Conservation (phyloP, 805 yeast species). For the Candida rishiriensis region DNA sequence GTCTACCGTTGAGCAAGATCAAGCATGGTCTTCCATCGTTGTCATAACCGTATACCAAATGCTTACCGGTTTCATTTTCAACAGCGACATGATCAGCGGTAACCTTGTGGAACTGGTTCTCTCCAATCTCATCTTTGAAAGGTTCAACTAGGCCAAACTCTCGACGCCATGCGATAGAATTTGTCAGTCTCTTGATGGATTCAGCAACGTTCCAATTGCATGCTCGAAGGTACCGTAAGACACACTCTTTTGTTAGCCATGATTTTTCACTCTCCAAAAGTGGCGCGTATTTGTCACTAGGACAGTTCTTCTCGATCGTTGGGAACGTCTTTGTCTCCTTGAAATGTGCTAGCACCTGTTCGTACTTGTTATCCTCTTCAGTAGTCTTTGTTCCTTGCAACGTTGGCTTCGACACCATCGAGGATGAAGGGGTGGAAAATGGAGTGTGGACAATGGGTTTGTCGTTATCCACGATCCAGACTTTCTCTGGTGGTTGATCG, state of each 20-base stretch:
- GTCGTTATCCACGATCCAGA: constrained; percentile 25
- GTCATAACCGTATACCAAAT: constrained; percentile 85
- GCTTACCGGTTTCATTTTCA: constrained; percentile 91
- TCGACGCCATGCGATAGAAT: constrained; percentile 87
- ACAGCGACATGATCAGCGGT: constrained; percentile 48
- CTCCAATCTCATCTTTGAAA: constrained; percentile 26
- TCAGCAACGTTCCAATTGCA: constrained; percentile 79
- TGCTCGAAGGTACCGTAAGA: constrained; percentile 85
- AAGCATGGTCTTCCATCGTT: constrained; percentile 88
- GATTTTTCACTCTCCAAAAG: constrained; percentile 58
- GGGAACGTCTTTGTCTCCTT: constrained; percentile 46
- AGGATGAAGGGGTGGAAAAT: constrained; percentile 45
- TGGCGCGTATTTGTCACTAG: constrained; percentile 32
- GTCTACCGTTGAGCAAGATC: constrained; percentile 89
- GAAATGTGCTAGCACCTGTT: constrained; percentile 56
- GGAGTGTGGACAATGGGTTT: constrained; percentile 35
- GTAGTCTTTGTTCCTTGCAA: constrained; percentile 42
- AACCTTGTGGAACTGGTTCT: constrained; percentile 32
- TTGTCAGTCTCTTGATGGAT: constrained; percentile 66
- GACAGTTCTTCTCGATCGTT: constrained; percentile 37
- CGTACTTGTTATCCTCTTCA: constrained; percentile 57
- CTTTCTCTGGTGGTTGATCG: constrained; percentile 12
- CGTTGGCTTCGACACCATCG: constrained; percentile 32
- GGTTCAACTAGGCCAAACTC: constrained; percentile 70
- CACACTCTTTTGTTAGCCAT: constrained; percentile 90